Evolutionary conservation across 108 stramenopile species (phyloP), one percentile per base, ranked within the genome.

Genomic region (Nitzschia inconspicua): DNA sequence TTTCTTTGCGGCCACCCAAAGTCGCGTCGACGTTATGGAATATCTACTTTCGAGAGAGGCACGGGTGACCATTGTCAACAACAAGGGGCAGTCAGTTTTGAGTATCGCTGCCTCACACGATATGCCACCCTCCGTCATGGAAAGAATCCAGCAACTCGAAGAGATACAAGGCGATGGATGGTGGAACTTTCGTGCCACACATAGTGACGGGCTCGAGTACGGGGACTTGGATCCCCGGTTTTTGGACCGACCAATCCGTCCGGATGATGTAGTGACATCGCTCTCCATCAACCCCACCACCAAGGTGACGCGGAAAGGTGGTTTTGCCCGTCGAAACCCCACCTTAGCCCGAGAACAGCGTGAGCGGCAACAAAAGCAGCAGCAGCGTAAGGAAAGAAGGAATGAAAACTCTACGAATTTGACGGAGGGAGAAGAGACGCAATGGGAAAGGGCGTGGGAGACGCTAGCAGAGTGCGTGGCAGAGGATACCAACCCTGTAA

Each of bases 31-130:
- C 23, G 73, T 84, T 16, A 77, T 87, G 41, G 25, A 66, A 5
- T 73, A 60, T 39, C 62, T 90, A 31, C 59, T 86, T 10, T 34
- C 65, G 14, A 26, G 43, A 2, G 54, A 66, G 8, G 83, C 83
- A 5, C 60, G 72, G 20, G 79, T 89, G 2, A 44, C 60, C 25
- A 90, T 93, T 48, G 84, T 93, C 52, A 93, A 93, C 62, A 93
- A 93, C 60, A 93, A 93, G 55, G 92, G 92, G 20, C 92, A 93
- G 55, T 83, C 77, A 24, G 72, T 82, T 8, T 77, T 68, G 23
- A 76, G 70, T 40, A 62, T 93, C 32, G 88, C 85, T 3, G 30
- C 57, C 3, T 66, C 70, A 27, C 54, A 72, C 10, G 31, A 63
- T 20, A 61, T 53, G 50, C 68, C 31, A 13, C 1, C 51, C 10